Conservation (phyloP, 2,329 filamentous ascomycete species). For the Sclerotinia subarctica region DNA sequence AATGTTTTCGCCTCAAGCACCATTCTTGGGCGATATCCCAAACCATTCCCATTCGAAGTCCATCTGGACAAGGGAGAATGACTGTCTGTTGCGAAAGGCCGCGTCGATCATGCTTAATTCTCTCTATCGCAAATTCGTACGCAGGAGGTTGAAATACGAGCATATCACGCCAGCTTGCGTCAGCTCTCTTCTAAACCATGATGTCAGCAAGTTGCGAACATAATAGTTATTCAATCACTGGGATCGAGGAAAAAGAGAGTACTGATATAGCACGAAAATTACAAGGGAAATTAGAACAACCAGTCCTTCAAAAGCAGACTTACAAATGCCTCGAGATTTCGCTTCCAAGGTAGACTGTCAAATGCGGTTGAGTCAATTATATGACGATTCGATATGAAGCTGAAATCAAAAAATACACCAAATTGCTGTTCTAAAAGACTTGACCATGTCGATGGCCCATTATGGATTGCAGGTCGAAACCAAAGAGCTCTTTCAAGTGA, state of each 20-base stretch:
- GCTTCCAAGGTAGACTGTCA: conserved; percentile 12
- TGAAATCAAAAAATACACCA: conserved; percentile 11
- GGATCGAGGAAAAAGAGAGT: not conserved
- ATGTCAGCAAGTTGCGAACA: not conserved
- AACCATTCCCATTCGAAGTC: conserved; percentile 19
- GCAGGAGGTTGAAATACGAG: conserved; percentile 19
- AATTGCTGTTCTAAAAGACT: conserved; percentile 9
- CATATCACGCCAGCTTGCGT: conserved; percentile 19
- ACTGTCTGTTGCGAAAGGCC: not conserved
- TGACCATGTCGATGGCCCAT: conserved; percentile 10
- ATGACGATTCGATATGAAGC: not conserved
- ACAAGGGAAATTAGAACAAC: not conserved
- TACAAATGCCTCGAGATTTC: conserved; percentile 11
- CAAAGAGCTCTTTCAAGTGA: conserved; percentile 9
- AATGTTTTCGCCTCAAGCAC: conserved; percentile 17
- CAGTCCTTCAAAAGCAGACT: not conserved
- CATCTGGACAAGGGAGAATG: conserved; percentile 13
- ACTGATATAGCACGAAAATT: not conserved
- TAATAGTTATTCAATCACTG: not conserved
- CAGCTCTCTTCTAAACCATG: conserved; percentile 8
- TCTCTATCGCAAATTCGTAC: conserved; percentile 3
- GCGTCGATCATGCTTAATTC: conserved; percentile 1
- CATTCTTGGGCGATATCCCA: conserved; percentile 20
- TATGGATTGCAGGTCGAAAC: conserved; percentile 1
- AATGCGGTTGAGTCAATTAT: not conserved